These are phyloP conservation scores for Rasamsonia emersonii DNA, from an alignment of 2,329 filamentous ascomycete species.

Conservation along the genomic window DNA sequence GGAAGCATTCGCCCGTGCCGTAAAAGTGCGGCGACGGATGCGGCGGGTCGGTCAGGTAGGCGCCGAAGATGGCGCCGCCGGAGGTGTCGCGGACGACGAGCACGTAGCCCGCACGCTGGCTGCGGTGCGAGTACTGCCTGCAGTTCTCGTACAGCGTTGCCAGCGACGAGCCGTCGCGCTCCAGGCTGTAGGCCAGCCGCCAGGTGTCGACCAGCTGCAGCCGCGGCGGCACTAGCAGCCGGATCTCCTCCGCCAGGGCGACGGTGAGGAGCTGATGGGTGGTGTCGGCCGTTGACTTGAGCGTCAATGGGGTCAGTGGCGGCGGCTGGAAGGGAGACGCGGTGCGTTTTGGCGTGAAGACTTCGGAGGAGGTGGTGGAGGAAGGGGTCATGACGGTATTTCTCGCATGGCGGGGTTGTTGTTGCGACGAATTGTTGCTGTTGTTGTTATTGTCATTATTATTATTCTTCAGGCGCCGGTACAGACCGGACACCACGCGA, in stretches of 20 bases:
- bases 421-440: constrained; percentile 10
- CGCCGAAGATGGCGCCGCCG: constrained; percentile 61
- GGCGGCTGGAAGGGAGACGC: constrained; percentile 79
- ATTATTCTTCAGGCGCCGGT: constrained; percentile 51
- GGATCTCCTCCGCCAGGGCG: constrained; percentile 82
- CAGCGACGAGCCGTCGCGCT: constrained; percentile 83
- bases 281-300: constrained; percentile 52
- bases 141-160: constrained; percentile 77
- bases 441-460: constrained; percentile 14
- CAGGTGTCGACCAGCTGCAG: constrained; percentile 82
- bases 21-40: constrained; percentile 78
- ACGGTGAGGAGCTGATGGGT: constrained; percentile 58
- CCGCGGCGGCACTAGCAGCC: constrained; percentile 76
- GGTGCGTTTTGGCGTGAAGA: constrained; percentile 47
- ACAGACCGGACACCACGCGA: constrained; percentile 53
- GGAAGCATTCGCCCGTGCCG: constrained; percentile 92
- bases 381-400: constrained; percentile 25
- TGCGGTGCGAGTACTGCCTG: constrained; percentile 55
- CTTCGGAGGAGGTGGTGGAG: constrained; percentile 33
- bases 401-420: constrained; percentile 1
- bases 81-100: constrained; percentile 70
- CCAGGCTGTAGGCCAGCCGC: constrained; percentile 78
- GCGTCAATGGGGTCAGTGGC: constrained; percentile 69
- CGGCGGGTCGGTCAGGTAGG: constrained; percentile 84
- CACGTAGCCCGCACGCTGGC: constrained; percentile 73